Evolutionary conservation across 2,329 filamentous ascomycete genomes (phyloP), one percentile per base, ranked within the genome.

Genomic region (Fusarium sp.): DNA sequence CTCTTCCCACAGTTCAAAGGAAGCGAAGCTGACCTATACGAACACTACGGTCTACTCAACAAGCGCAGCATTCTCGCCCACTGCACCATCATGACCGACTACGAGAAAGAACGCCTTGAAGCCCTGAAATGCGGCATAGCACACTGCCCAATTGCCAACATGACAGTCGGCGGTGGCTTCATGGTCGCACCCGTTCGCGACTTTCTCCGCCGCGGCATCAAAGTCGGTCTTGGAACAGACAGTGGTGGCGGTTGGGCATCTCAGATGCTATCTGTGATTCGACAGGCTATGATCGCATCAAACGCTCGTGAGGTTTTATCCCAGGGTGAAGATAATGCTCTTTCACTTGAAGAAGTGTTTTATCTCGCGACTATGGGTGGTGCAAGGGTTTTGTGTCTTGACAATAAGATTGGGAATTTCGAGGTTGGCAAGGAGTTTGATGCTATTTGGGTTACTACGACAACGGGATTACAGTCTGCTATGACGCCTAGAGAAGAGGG

Each of bases 201-300:
- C 21, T 64, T 64, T 16, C 21, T 64, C 3, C 43, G 38, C 1
- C 50, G 59, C 7, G 43, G 20, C 3, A 64, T 64, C 6, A 64
- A 64, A 26, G 33, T 48, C 4, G 61, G 61, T 1, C 35, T 64
- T 6, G 61, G 61, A 9, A 64, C 61, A 0, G 61, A 64, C 2
- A 64, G 61, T 6, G 61, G 61, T 7, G 61, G 61, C 0, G 61
- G 61, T 13, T 64, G 61, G 61, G 61, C 61, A 11, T 64, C 61
- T 3, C 60, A 63, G 3, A 64, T 64, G 50, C 2, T 64, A 8
- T 12, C 50, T 10, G 61, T 64, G 13, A 64, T 64, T 9, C 38
- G 61, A 12, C 61, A 64, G 33, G 59, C 59, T 3, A 49, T 64
- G 50, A 64, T 64, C 23, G 59, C 61, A 2, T 64, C 61, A 1